Base-by-base conservation (phyloP, 192 early-diverging fungal species). In the Coemansia sp. region DNA sequence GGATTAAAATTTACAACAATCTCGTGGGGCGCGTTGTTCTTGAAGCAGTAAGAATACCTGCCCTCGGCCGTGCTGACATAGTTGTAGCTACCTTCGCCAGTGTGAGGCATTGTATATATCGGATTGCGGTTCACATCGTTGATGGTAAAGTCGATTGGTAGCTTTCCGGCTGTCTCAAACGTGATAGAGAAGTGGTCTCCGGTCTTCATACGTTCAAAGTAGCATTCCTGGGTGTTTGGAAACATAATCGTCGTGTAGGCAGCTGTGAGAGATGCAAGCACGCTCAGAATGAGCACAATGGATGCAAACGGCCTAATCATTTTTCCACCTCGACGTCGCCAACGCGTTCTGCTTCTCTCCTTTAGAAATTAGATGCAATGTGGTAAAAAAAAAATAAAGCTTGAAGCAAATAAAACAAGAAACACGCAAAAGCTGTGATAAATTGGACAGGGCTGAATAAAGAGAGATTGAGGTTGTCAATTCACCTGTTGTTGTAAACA, bases 1-100 rank as follows among this genome's bases (percentile, higher is more conserved):
- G 77, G 77, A 56, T 80, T 80, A 33, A 80, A 80, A 66, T 80
- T 80, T 18, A 80, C 77, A 16, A 80, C 72, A 63, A 80, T 68
- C 60, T 80, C 77, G 37, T 80, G 71, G 42, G 72, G 68, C 46
- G 72, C 72, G 59, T 68, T 68, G 68, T 74, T 75, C 45, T 49
- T 67, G 63, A 80, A 80, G 77, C 77, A 80, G 65, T 74, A 74
- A 43, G 72, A 64, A 63, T 75, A 68, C n/a, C 73, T 67, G 58
- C 78, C 78, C 21, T 80, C 78, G 45, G 20, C 33, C 6, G 64
- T 68, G 61, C 68, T 66, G 28, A 67, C 48, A 58, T 75, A 74
- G 59, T 66, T 69, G 70, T 75, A 71, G 59, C 68, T 71, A 25
- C 78, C 78, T 28, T 75, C 78, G 59, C 72, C 72, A 4, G 78